Conservation (phyloP, 129 eudicot genomes). For the Glebionis coronaria region DNA sequence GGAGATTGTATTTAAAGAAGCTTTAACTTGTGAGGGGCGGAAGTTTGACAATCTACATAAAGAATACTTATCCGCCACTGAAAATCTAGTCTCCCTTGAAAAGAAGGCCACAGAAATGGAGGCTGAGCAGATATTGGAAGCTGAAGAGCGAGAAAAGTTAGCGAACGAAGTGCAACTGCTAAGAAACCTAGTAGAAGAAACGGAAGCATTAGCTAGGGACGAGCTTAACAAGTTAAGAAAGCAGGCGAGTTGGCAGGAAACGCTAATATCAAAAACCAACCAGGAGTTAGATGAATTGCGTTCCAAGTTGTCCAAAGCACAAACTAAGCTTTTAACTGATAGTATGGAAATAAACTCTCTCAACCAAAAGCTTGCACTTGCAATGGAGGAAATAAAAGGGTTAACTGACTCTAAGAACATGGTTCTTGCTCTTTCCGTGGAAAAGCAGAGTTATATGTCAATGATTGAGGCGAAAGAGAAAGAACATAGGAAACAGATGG, state of each 20-base stretch:
- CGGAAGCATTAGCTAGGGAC: slow-evolving; percentile 40
- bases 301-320: slow-evolving; percentile 38
- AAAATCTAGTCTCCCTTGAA: slow-evolving; percentile 38
- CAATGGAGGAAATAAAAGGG: slow-evolving; percentile 32
- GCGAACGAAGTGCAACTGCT: slow-evolving; percentile 37
- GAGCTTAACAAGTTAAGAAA: slow-evolving; percentile 50
- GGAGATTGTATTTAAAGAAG: slow-evolving; percentile 37
- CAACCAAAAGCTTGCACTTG: slow-evolving; percentile 38
- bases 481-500: slow-evolving; percentile 55
- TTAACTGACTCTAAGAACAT: slow-evolving; percentile 28
- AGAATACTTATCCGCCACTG: slow-evolving; percentile 26
- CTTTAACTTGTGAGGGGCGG: slow-evolving; percentile 33
- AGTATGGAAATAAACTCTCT: slow-evolving; percentile 39
- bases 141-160: slow-evolving; percentile 53
- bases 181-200: slow-evolving; percentile 34
- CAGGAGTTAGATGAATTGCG: slow-evolving; percentile 37
- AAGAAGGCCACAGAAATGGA: slow-evolving; percentile 39
- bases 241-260: slow-evolving; percentile 34
- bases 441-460: slow-evolving; percentile 32
- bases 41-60: slow-evolving; percentile 36
- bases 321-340: slow-evolving; percentile 39
- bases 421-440: slow-evolving; percentile 38
- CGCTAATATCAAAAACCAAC: slow-evolving; percentile 32
- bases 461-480: slow-evolving; percentile 45
- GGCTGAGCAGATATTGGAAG: slow-evolving; percentile 31